Percentiles rank a stretch among this genome's conserved stretches.
Conservation (phyloP, 148 eudicot genomes). For the Fallopia convolvulus region DNA sequence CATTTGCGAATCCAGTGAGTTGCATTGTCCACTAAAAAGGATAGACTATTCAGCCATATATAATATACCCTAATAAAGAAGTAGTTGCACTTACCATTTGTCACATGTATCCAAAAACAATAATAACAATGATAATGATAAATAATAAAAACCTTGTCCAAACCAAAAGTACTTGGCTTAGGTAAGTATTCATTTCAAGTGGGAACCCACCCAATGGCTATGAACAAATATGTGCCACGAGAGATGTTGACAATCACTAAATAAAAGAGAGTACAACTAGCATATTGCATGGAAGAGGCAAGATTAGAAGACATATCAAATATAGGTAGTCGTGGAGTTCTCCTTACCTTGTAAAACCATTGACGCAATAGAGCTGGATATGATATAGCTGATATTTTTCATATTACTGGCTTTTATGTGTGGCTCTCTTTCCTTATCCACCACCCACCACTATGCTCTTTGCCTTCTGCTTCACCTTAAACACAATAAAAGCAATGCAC, state of each 20-base stretch:
- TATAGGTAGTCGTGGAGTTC: constrained; percentile 46
- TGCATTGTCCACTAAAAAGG: not conserved
- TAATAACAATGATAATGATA: not conserved
- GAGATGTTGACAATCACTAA: constrained; percentile 8
- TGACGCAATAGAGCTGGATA: constrained; percentile 27
- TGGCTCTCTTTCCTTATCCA: constrained; percentile 98
- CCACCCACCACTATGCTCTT: constrained; percentile 10
- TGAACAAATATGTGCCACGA: constrained; percentile 8
- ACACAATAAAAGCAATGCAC: constrained; percentile 27
- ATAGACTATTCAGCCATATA: not conserved
- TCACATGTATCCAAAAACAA: not conserved
- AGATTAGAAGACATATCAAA: not conserved
- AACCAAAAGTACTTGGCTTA: not conserved
- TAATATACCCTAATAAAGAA: constrained; percentile 6
- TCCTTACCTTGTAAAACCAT: constrained; percentile 25
- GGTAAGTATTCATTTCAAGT: constrained; percentile 3
- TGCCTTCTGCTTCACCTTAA: not conserved
- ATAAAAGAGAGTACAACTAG: not conserved
- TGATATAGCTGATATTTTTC: constrained; percentile 25
- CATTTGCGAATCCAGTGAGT: not conserved
- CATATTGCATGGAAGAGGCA: constrained; percentile 6
- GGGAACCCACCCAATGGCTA: constrained; percentile 1
- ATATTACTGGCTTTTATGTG: constrained; percentile 45
- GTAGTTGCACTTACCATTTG: constrained; percentile 4
- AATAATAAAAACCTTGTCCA: too few relatives aligned